Evolutionary conservation across 805 yeast genomes (phyloP).

Genomic region (Clavispora vitiphila): DNA sequence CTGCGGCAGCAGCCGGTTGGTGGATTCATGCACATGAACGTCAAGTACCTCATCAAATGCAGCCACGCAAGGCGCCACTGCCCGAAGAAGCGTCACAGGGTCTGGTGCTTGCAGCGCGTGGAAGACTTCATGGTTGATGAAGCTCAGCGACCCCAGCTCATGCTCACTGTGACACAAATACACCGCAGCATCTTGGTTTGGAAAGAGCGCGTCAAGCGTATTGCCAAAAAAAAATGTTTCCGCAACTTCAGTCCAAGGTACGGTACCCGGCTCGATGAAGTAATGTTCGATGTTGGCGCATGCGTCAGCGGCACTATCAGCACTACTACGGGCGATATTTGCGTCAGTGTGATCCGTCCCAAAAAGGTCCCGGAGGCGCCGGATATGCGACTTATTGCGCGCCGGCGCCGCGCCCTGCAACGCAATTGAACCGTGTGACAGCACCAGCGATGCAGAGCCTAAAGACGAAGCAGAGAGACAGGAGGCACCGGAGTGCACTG

Average conservation of each 20-base stretch:
- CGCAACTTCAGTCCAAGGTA: constrained; percentile 16
- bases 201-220: constrained; percentile 10
- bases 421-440: not conserved
- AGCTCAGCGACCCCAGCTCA: constrained; percentile 18
- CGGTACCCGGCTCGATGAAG: not conserved
- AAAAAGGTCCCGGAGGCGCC: not conserved
- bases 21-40: constrained; percentile 12
- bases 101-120: constrained; percentile 5
- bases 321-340: too few species aligned
- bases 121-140: constrained; percentile 12
- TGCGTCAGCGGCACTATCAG: not conserved
- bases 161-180: constrained; percentile 14
- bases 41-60: constrained; percentile 13
- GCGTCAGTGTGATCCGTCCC: not conserved
- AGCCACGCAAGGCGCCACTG: constrained; percentile 7
- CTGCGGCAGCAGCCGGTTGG: constrained; percentile 12
- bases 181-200: constrained; percentile 5
- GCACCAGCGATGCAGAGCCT: not conserved
- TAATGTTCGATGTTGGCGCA: not conserved
- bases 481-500: not conserved
- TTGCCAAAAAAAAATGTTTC: constrained; percentile 20
- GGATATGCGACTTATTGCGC: not conserved
- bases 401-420: not conserved
- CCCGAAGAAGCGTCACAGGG: constrained; percentile 3
- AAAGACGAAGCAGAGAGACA: not conserved